Base-by-base conservation (phyloP, 345 rosid species). In the Stellera chamaejasme region DNA sequence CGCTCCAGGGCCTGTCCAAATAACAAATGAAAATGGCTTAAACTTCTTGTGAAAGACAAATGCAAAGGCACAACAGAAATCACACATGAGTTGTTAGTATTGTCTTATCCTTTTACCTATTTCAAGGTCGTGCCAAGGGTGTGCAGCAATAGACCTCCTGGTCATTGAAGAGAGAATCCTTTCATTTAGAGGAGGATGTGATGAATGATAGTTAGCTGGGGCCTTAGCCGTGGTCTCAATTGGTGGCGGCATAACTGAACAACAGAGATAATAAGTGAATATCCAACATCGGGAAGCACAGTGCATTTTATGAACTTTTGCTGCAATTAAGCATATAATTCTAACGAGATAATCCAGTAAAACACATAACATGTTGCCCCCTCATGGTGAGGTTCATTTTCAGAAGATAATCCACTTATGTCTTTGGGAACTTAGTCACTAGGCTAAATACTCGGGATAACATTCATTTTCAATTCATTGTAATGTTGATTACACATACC, bases 61-160 rank as follows among this genome's bases (percentile, higher is more conserved):
- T 10, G 11, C 39, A n/a, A 1, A 36, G 15, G 8, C 32, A 25
- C 39, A 13, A 2, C 15, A 48, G 14, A 48, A 12, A 57, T 45
- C 39, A 19, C 25, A 44, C 11, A 13, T 4, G 41, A 41, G 62
- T 54, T 23, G 48, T 48, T 26, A 60, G 66, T 32, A 32, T 8
- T 32, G 5, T 32, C 39, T 32, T 32, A 32, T 32, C 39, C 39
- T 32, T 72, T 26, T 71, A 88, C 98, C 98, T 13, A 92, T 88
- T 83, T 92, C 98, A 11, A 92, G 89, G 81, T 92, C 98, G 72
- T 92, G 98, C 98, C 98, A 92, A 43, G 98, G 96, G 72, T 92
- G 98, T 16, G 98, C 98, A 72, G 96, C 95, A 46, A 82, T 73
- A 43, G 96, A 85, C 73, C 98, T 82, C 76, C 88, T 86, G 57